Base-by-base conservation (phyloP, 2,329 filamentous ascomycete genomes). In the Pseudogymnoascus sp. region DNA sequence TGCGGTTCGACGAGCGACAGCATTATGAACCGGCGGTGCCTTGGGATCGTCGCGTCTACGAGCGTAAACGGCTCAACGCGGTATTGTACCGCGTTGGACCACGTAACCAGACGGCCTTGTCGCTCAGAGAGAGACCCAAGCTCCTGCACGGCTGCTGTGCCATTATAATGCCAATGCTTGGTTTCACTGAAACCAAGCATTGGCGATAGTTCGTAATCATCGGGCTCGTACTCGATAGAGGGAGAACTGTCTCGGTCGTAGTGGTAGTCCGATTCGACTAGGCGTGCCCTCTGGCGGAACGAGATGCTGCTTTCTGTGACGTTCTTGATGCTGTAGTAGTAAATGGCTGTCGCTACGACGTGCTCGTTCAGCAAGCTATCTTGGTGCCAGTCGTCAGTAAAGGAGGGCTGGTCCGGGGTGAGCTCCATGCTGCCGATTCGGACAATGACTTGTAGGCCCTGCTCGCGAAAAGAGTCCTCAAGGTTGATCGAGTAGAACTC, bases 1-100 rank as follows among this genome's bases (percentile, higher is more conserved):
- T 79, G 68, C 0, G 83, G 84, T 66, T 87, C 83, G 2, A 87
- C 79, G 0, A 87, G 76, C 68, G 80, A 86, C 47, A 87, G 74
- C 0, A 79, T 80, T 0, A 86, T 72, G 62, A 85, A 80, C 66
- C 81, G 80, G 6, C 81, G 75, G 68, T 86, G 81, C 2, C 84
- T 83, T 0, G 81, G 77, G 62, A 76, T 77, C 0, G 76, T 78
- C 0, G 67, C 67, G 65, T 87, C 83, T 1, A 66, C 68, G 0
- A 86, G 76, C 4, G 68, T 63, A 70, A 86, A 86, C 0, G 78
- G 74, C 44, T 77, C 70, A 14, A 85, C 78, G 59, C 76, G 70
- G 69, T 86, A 79, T 68, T 86, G 82, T 26, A 47, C 11, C 21
- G 42, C 21, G 8, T 47, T 47, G 42, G 42, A 24, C 42, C 42